phyloP scores from a whole-genome alignment of 768 basidiomycete species.

The Tulasnella sp. region DNA sequence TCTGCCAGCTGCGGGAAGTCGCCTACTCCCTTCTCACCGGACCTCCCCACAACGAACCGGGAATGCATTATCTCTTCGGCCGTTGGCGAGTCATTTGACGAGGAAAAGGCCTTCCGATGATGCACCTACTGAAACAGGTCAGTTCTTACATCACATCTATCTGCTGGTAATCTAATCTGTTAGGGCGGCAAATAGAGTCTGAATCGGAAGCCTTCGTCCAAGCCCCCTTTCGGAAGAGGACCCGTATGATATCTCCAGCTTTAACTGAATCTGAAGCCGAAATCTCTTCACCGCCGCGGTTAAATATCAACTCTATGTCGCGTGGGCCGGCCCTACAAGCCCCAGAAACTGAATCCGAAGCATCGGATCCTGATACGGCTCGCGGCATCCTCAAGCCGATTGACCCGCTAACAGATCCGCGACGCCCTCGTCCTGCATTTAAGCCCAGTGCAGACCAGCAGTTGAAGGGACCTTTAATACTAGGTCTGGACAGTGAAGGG shows the following conservation, averaged over 20 bases:
- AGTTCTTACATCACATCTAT: neutral
- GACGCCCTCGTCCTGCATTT: conserved; percentile 2
- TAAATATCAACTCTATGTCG: neutral
- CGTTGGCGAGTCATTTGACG: neutral
- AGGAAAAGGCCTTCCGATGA: neutral
- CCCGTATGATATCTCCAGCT: neutral
- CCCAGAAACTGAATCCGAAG: conserved; percentile 16
- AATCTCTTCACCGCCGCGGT: neutral
- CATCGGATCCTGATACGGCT: neutral
- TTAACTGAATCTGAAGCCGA: conserved; percentile 7
- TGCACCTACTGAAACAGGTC: neutral
- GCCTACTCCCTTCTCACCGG: neutral
- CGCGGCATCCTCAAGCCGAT: neutral
- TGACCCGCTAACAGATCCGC: conserved; percentile 8
- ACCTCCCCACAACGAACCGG: neutral
- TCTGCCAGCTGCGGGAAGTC: neutral
- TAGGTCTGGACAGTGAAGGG: neutral
- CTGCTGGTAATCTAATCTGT: neutral
- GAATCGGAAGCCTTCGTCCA: neutral
- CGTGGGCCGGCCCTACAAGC: neutral
- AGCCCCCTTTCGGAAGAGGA: neutral
- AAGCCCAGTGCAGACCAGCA: conserved; percentile 11
- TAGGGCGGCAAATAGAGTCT: neutral
- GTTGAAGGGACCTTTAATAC: neutral
- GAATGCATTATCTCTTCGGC: neutral